Conservation (phyloP, 176 grass and related monocot species). For the Triticum aestivum region IWGSC_CS_RefSeq_v2.1 NC_057799.1:622704412-622704911, state of each 20-base stretch:
- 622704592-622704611: not conserved
- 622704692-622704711: not conserved
- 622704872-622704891: too few relatives aligned
- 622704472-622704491: not conserved
- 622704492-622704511: not conserved
- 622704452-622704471: not conserved
- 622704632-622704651: not conserved
- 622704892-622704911: not conserved
- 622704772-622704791: not conserved
- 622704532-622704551: not conserved
- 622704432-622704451: slow-evolving; percentile 10
- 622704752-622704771: slow-evolving; percentile 16
- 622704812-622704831: not conserved
- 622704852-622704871: not conserved
- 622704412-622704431: slow-evolving; percentile 5
- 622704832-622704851: too few relatives aligned
- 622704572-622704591: not conserved
- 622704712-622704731: not conserved
- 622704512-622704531: not conserved
- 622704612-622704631: not conserved
- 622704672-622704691: not conserved
- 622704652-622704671: not conserved
- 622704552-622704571: not conserved
- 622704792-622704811: not conserved
- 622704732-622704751: not conserved